Evolutionary conservation across 257 asterid genomes (phyloP).

Genomic region (Solanum pimpinellifolium): DNA sequence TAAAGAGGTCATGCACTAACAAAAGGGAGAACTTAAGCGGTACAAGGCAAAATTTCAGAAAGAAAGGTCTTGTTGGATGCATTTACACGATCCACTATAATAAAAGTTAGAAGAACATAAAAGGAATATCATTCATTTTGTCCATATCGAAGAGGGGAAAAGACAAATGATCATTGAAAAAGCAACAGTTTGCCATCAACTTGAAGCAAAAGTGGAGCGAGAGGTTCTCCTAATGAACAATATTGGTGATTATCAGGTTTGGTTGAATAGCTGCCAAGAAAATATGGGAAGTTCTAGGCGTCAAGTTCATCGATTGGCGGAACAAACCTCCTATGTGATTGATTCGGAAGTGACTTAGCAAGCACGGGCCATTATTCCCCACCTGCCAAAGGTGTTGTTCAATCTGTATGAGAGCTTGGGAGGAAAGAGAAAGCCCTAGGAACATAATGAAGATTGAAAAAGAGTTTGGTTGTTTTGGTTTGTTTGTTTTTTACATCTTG

Average conservation of each 20-base stretch:
- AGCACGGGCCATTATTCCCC: neutral
- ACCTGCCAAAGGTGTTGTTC: neutral
- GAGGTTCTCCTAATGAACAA: neutral
- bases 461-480: neutral
- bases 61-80: neutral
- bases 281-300: neutral
- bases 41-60: neutral
- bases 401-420: neutral
- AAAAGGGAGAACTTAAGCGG: too few relatives aligned
- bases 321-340: neutral
- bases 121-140: neutral
- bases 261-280: neutral
- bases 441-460: neutral
- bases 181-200: neutral
- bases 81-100: neutral
- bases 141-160: neutral
- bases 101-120: neutral
- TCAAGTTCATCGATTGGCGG: neutral
- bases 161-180: neutral
- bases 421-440: neutral
- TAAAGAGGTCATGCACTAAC: too few relatives aligned
- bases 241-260: neutral
- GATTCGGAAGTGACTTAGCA: neutral
- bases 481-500: too few relatives aligned
- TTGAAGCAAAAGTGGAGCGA: neutral